Conservation (phyloP, 169 alveolate species). For the Besnoitia besnoiti region DNA sequence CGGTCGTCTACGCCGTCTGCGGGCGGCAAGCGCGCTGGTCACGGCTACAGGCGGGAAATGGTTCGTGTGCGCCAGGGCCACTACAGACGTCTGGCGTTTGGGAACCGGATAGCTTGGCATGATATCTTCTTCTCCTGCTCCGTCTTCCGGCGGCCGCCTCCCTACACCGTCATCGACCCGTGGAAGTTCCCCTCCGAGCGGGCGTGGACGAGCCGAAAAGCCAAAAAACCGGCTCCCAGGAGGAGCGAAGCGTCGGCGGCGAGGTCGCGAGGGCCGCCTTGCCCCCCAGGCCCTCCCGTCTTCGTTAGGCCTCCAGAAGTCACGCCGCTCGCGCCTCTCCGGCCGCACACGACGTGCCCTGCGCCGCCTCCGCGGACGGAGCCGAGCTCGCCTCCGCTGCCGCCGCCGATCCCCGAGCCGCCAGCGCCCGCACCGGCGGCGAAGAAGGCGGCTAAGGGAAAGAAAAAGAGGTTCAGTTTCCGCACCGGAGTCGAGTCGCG, state of each 20-base stretch:
- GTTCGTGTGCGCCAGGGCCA: slow-evolving; percentile 18
- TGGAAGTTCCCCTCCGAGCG: background rate
- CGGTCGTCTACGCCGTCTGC: background rate
- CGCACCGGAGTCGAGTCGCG: no score
- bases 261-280: no score
- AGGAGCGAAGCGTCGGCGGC: no score
- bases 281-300: no score
- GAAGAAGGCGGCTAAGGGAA: background rate
- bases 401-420: background rate
- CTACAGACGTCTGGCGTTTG: background rate
- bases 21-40: background rate
- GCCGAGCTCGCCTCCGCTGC: background rate
- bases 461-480: background rate
- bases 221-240: background rate
- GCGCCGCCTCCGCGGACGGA: background rate
- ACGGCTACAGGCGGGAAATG: background rate
- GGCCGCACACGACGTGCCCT: background rate
- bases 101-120: background rate
- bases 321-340: background rate
- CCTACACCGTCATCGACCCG: background rate
- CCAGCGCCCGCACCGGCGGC: background rate
- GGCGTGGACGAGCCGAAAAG: background rate
- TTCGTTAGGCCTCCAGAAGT: background rate
- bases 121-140: slow-evolving; percentile 8
- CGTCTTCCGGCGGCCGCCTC: background rate